phyloP scores from a whole-genome alignment of 805 yeast species.

The Candida silvatica region DNA sequence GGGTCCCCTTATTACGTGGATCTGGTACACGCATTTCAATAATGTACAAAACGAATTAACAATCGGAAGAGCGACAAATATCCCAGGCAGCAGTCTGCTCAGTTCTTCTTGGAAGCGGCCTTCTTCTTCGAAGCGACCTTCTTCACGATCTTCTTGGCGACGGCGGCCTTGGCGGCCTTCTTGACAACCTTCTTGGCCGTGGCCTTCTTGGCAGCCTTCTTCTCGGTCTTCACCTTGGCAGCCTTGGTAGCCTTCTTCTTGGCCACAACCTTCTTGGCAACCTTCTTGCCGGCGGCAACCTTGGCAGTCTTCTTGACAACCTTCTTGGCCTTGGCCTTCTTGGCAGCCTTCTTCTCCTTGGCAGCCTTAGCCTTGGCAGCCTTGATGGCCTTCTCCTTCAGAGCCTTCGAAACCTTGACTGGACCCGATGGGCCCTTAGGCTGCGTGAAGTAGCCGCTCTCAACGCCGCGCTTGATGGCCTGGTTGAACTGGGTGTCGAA shows the following conservation, averaged over 20 bases:
- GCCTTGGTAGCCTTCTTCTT: conserved; percentile 21
- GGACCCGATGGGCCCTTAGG: conserved; percentile 92
- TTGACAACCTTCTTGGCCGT: conserved; percentile 24
- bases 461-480: conserved; percentile 77
- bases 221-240: conserved; percentile 12
- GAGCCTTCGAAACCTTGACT: conserved; percentile 51
- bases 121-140: conserved; percentile 16
- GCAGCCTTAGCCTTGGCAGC: conserved; percentile 19
- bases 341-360: conserved; percentile 21
- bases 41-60: conserved; percentile 3
- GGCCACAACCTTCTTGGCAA: conserved; percentile 22
- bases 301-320: conserved; percentile 24
- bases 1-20: neutral
- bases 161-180: conserved; percentile 19
- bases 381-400: conserved; percentile 17
- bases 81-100: conserved; percentile 10
- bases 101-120: conserved; percentile 11
- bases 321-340: conserved; percentile 22
- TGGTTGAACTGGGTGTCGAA: conserved; percentile 71
- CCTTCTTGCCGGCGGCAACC: conserved; percentile 15
- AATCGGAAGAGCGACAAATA: neutral
- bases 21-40: neutral
- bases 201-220: conserved; percentile 8
- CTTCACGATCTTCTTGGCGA: conserved; percentile 24
- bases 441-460: conserved; percentile 65